Evolutionary conservation across 768 basidiomycete genomes (phyloP), one percentile per base, ranked within the genome.

Genomic region (Infundibulicybe gibba): DNA sequence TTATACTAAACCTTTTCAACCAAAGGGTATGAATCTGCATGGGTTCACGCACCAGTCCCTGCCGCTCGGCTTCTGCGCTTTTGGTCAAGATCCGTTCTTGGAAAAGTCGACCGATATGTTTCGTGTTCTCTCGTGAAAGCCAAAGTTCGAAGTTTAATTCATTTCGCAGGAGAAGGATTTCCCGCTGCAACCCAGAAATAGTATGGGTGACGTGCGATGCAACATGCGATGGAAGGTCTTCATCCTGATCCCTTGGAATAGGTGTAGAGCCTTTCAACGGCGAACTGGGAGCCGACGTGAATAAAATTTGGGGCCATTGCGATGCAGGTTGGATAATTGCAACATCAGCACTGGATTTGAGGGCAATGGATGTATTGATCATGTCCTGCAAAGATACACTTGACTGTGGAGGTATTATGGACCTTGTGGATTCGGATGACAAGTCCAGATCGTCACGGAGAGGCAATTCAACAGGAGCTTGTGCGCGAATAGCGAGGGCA

Each of bases 71-170:
- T 61, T 94, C 91, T 19, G 87, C 87, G 40, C 79, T 83, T 57
- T 79, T 80, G 48, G 85, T 80, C 32, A 87, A 63, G 17, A 88
- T 79, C 30, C 80, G 81, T 53, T 89, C 84, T 52, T 85, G 77
- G 55, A 89, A 85, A 37, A 93, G 67, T 34, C 84, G 76, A n/a
- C 85, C 87, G 42, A 94, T 86, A 57, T 92, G 88, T 59, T 82
- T 80, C 43, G 86, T 76, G 49, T 90, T 90, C 63, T 91, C 84
- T 52, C 87, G 74, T 48, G 87, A 83, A 35, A 87, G 68, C 87
- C 90, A 94, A 19, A 85, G 70, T 66, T 93, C 87, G 50, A 92
- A 90, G 59, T 90, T 90, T 35, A 93, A 78, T 53, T 93, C 90
- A 58, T 83, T 90, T 41, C 85, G 74, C 21, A 93, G 69, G 21